Evolutionary conservation across 2,329 filamentous ascomycete genomes (phyloP).

Genomic region (Verticillium isaacii): DNA sequence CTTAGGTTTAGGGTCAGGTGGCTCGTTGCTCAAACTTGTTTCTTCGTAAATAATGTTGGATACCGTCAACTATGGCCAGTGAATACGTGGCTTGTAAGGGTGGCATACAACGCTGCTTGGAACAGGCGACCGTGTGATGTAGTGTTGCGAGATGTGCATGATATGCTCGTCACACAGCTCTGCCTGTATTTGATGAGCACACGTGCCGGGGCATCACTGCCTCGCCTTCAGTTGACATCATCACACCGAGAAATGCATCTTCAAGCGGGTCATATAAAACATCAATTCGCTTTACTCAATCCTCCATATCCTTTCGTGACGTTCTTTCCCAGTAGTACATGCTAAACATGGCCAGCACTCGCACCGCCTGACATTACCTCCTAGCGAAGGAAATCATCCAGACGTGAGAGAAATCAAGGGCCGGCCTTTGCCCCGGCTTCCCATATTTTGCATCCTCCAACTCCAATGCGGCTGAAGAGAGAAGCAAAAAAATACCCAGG

Average conservation of each 20-base stretch:
- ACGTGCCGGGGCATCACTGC: no score
- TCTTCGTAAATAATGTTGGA: background rate
- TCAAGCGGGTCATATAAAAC: background rate
- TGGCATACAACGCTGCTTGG: no score
- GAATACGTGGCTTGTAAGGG: no score
- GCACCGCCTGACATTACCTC: background rate
- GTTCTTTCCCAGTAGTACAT: constrained; percentile 3
- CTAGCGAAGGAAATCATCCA: background rate
- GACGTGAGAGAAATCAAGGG: background rate
- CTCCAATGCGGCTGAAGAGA: background rate
- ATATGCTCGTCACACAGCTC: no score
- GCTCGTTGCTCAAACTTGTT: background rate
- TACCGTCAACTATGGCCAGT: background rate
- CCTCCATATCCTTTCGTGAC: background rate
- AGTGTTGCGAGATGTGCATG: no score
- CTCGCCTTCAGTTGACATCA: background rate
- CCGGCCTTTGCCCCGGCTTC: background rate
- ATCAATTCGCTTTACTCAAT: constrained; percentile 4
- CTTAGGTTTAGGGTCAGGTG: background rate
- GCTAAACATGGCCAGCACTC: background rate
- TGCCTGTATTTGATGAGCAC: no score
- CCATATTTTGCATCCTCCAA: background rate
- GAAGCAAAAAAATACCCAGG: background rate
- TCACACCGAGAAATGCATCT: background rate
- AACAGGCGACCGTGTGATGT: no score